Conservation (phyloP, 2,329 filamentous ascomycete genomes). For the Colletotrichum liriopes region DNA sequence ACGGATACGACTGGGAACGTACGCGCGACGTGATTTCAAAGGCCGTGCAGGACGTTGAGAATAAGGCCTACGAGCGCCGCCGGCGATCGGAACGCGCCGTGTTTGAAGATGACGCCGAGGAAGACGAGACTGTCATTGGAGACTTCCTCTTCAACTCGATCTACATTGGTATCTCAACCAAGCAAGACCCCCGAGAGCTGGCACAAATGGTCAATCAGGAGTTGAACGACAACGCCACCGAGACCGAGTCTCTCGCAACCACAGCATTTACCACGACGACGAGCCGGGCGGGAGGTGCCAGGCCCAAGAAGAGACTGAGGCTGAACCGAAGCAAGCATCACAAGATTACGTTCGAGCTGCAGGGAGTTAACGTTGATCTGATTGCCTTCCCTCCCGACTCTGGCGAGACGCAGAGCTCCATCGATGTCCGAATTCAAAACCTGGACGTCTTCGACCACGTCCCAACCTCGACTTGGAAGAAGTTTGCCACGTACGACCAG, state of each 20-base stretch:
- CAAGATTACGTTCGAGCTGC: constrained; percentile 95
- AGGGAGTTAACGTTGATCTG: constrained; percentile 86
- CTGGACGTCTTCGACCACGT: constrained; percentile 95
- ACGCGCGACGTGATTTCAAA: constrained; percentile 90
- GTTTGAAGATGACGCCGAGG: constrained; percentile 77
- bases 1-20: constrained; percentile 95
- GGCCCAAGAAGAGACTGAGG: constrained; percentile 72
- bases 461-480: constrained; percentile 97
- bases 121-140: constrained; percentile 89
- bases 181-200: constrained; percentile 87
- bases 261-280: constrained; percentile 77
- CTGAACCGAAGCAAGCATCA: constrained; percentile 90
- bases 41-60: constrained; percentile 90
- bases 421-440: constrained; percentile 86
- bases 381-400: constrained; percentile 82
- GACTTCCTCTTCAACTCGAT: constrained; percentile 99
- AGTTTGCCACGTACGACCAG: constrained; percentile 94
- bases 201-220: constrained; percentile 89
- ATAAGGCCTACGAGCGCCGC: constrained; percentile 83
- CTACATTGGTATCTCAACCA: constrained; percentile 93
- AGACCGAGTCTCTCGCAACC: constrained; percentile 90
- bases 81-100: constrained; percentile 69
- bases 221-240: constrained; percentile 87
- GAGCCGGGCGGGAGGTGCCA: constrained; percentile 62
- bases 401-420: constrained; percentile 88